Evolutionary conservation across 495 filamentous ascomycete genomes (phyloP), one percentile per base, ranked within the genome.

Genomic region (Neurospora terricola): DNA sequence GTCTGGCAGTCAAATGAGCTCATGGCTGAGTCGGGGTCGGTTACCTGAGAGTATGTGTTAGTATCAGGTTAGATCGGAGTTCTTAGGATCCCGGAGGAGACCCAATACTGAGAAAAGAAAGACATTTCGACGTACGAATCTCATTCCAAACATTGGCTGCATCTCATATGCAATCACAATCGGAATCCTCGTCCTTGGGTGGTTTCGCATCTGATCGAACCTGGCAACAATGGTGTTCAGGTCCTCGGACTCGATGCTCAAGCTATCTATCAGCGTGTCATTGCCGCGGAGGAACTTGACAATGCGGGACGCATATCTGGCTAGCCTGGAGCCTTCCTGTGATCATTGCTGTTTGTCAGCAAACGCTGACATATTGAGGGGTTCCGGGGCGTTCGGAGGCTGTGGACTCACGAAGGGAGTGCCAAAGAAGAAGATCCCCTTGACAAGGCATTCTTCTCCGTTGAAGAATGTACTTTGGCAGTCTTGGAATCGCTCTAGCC

Each of bases 381-480:
- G 16, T 69, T 21, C 9, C 18, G 30, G 18, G 30, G 7, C 6
- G 2, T 27, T 66, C 23, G 8, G 68, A 4, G 36, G 18, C 23
- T 30, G 34, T 7, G n/a, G 14, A 59, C 72, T 74, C 27, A 72
- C 74, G 62, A 76, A 74, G 30, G 72, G 74, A 18, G 72, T 76
- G 39, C 72, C 74, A 23, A 76, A 76, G 40, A 75, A 75, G 69
- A 75, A 73, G 30, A 75, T 62, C 1, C 74, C 74, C 27, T 75
- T 75, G 48, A 73, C 74, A 23, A 75, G 69, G 45, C 68, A 71
- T 18, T 71, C 38, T 21, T 59, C 74, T 6, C 73, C 69, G n/a
- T 75, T 72, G 69, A 69, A 68, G 40, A 75, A 69, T 9, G 71
- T 69, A 9, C 69, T 69, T 4, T 37, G 43, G 37, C 71, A 71